Evolutionary conservation across 2,329 filamentous ascomycete species (phyloP).

Genomic region (Cladophialophora immunda): DNA sequence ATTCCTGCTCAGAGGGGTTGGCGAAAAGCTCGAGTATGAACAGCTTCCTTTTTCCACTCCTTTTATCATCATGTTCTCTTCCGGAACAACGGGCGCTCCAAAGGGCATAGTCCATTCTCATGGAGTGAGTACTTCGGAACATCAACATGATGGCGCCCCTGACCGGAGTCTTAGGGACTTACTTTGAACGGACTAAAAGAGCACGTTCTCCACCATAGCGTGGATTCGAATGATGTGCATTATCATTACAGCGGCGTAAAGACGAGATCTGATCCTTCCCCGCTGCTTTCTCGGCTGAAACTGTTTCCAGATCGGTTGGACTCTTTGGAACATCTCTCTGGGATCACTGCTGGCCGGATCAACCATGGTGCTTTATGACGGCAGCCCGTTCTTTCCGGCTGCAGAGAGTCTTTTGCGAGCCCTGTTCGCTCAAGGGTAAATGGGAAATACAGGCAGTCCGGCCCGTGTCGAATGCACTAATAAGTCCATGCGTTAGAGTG

Average conservation of each 20-base stretch:
- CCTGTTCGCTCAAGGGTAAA: conserved; percentile 44
- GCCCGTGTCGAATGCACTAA: too few relatives aligned
- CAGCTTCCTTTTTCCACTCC: conserved; percentile 75
- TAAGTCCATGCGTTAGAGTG: not conserved
- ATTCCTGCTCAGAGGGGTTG: too few relatives aligned
- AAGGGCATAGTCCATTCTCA: conserved; percentile 83
- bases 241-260: conserved; percentile 52
- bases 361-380: conserved; percentile 76
- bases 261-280: too few relatives aligned
- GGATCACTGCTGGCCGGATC: conserved; percentile 67
- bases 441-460: too few relatives aligned
- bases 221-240: conserved; percentile 51
- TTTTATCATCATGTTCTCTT: conserved; percentile 60
- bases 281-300: too few relatives aligned
- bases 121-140: too few relatives aligned
- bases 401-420: conserved; percentile 64
- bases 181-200: conserved; percentile 64
- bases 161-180: conserved; percentile 44
- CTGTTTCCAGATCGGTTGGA: conserved; percentile 52
- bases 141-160: too few relatives aligned
- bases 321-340: conserved; percentile 59
- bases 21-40: conserved; percentile 63
- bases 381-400: conserved; percentile 78
- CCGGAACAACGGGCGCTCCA: conserved; percentile 61
- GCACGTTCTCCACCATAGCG: conserved; percentile 59